Evolutionary conservation across 2,329 filamentous ascomycete genomes (phyloP), one percentile per base, ranked within the genome.

Genomic region (Thermothelomyces thermophilus): DNA sequence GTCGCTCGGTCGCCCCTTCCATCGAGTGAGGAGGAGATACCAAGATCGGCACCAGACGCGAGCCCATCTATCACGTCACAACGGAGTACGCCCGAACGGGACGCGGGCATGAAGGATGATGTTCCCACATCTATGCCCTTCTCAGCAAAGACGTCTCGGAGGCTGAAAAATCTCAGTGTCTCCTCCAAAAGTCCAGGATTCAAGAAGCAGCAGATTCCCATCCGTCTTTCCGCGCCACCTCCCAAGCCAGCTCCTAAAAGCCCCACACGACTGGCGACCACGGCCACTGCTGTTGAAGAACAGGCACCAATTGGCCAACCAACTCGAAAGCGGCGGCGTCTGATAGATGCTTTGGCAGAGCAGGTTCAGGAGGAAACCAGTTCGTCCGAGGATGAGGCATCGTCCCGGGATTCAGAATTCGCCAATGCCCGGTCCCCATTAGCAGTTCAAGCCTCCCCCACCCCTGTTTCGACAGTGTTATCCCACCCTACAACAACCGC

Each of bases 311-410:
- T 33, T 10, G 39, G 37, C 20, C 40, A 42, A 5, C 47, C 33
- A 16, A 51, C 53, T 14, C 56, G 58, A 33, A 59, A 58, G 34
- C 57, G 56, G 41, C 67, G 72, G 17, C n/a, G n/a, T n/a, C 55
- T 74, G 35, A 74, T 74, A 28, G 72, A 74, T 58, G 61, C 69
- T 0, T 56, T 74, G 17, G 66, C 64, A 6, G 68, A 67, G 1
- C 72, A 73, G 55, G 66, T 61, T 30, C 63, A 66, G 13, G 63
- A 67, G 3, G 63, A 64, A 17, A 60, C 64, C 6, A 68, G 62
- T 45, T 57, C 58, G 14, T 65, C 63, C 19, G 60, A 61, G 14
- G 60, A 61, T 5, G 60, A 59, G n/a, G 20, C 16, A 11, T 51
- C 48, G n/a, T 51, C 48, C 16, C 52, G 55, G 26, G 54, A 48